Base-by-base conservation (phyloP, 2,329 filamentous ascomycete genomes). In the Pyrenophora tritici-repentis region DNA sequence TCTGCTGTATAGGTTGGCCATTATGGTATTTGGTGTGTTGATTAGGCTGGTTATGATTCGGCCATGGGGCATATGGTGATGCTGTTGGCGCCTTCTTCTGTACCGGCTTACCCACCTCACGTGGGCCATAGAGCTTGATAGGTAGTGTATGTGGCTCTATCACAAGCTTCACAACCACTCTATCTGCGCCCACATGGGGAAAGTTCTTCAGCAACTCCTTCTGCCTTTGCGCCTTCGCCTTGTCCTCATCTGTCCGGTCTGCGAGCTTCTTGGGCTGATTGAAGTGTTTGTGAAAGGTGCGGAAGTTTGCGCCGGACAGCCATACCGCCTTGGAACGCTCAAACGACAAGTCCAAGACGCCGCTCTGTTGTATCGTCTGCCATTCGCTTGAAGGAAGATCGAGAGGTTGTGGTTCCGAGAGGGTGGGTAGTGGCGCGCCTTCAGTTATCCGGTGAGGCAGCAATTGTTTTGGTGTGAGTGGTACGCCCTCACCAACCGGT, bases 81-180 rank as follows among this genome's bases (percentile, higher is more conserved):
- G 58, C 44, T 8, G 52, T 40, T 17, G 68, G 52, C n/a, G 58
- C 43, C 56, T 71, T 73, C 62, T 68, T 71, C 24, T 59, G 67
- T 3, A 53, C 50, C 18, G 61, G 46, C 22, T 66, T 55, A 24
- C 53, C 53, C 14, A 59, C 54, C 53, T 73, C 70, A 2, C 62
- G 57, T 3, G 70, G 67, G 7, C 64, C 70, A 52, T 69, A 73
- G 24, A 73, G 64, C 24, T 62, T 59, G 49, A 88, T 89, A 59
- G 91, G 88, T 61, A 94, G 84, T 36, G 89, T 83, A 67, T 94
- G 89, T 37, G 90, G 90, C 71, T 92, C 90, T 53, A 92, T 85
- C 17, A 85, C 87, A 55, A 95, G 85, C 32, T 55, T 52, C 5
- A 47, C 49, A 10, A 49, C 39, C 9, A 55, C 58, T 13, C 47